phyloP scores from a whole-genome alignment of 345 rosid genomes.

The Triadica sebifera region DNA sequence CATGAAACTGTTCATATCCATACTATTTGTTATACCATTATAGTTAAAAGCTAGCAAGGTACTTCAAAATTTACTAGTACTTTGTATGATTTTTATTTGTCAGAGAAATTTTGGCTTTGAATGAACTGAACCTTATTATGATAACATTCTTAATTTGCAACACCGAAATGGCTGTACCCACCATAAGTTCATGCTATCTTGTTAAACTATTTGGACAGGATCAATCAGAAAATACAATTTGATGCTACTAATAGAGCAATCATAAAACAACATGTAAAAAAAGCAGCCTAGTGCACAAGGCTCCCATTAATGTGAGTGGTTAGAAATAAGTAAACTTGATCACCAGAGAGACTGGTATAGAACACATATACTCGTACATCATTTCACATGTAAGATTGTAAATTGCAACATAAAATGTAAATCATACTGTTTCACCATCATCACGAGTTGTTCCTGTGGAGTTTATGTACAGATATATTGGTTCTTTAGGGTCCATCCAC shows the following conservation, averaged over 20 bases:
- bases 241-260: not conserved
- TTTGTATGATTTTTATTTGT: not conserved
- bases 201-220: not conserved
- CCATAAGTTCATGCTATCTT: not conserved
- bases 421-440: slow-evolving; percentile 80
- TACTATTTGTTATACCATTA: not conserved
- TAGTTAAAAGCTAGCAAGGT: not conserved
- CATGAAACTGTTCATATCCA: not conserved
- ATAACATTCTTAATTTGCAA: not conserved
- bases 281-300: not conserved
- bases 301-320: not conserved
- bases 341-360: not conserved
- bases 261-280: not conserved
- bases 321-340: not conserved
- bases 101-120: not conserved
- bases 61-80: not conserved
- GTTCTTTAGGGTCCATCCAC: slow-evolving; percentile 68
- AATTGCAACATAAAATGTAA: not conserved
- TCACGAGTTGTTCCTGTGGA: slow-evolving; percentile 92
- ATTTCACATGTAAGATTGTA: not conserved
- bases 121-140: no score
- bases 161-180: not conserved
- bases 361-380: not conserved
- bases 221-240: not conserved
- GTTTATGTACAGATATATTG: slow-evolving; percentile 72